Base-by-base conservation (phyloP, 176 grass and related monocot genomes). In the Hsuehochloa calcarea region DNA sequence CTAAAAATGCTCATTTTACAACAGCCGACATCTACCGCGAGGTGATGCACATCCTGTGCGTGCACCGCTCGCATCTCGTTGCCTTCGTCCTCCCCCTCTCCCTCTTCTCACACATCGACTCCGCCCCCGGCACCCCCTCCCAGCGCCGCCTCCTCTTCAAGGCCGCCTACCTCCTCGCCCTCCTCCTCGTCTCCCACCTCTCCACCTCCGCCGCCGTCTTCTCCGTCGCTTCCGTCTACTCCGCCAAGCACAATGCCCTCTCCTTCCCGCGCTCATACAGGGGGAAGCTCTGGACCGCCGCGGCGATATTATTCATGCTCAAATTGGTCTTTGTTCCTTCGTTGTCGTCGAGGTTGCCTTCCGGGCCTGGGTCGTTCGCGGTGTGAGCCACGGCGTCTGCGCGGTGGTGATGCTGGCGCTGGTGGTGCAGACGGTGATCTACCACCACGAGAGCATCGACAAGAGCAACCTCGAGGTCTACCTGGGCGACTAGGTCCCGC, bases 381-480 rank as follows among this genome's bases (percentile, higher is more conserved):
- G 90, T 3, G 84, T 41, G 0, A 31, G 67, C 4, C 45, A 75
- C 49, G 79, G 79, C 12, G 5, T 76, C 2, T 94, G 88, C 64
- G 78, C 62, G 9, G 89, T 99, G 39, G 84, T 99, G 43, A 87
- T 94, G 72, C 81, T 99, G 27, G 90, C 96, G 17, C 87, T 99
- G 17, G 91, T 92, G 68, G 82, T 93, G 17, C 96, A 99, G 86
- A 94, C 96, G 0, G 75, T 99, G 44, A 89, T 90, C 52, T 93
- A 94, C 45, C 96, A 96, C 86, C 91, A 99, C 9, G 93, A 99
- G 93, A 99, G 91, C 93, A 91, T 99, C 70, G 96, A 99, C 84
- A 95, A 88, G 81, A 75, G 91, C 59, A 92, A 87, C 59, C 82
- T 97, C 22, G 95, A 97, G 88, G 95, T 92, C 13, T 94, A 97